Base-by-base conservation (phyloP, 208 protist genomes). In the Wallacemonas rigidus region DNA sequence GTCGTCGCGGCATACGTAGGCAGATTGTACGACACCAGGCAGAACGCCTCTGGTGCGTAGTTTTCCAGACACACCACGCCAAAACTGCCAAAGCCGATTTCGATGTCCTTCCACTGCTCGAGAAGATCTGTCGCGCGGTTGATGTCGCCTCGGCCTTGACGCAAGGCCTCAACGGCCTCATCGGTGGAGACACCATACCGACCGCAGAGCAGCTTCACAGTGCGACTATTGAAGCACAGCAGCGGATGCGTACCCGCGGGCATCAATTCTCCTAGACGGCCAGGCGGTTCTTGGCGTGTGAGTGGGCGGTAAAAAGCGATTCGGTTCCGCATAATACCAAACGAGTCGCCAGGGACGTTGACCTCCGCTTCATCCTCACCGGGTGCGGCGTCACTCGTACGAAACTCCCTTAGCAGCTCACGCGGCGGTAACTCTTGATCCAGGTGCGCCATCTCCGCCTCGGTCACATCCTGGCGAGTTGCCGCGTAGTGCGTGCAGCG, bases 251-350 rank as follows among this genome's bases (percentile, higher is more conserved):
- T 87, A 35, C 72, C 80, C n/a, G 41, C 39, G 17, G 89, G 92
- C 72, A 95, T 91, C 39, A 92, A 71, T 56, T 86, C 77, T 8
- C 82, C 92, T 2, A 95, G 64, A 14, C 62, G 74, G 0, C 87
- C 87, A 5, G 72, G 26, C 9, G 74, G 36, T 3, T 60, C 9
- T 12, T 76, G 58, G 4, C 92, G 87, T 26, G 82, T 69, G 40
- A 96, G 72, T 17, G 92, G 92, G n/a, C 79, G 68, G 80, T 95
- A 93, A 64, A 96, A 96, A 3, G 69, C 70, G 48, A 90, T 78
- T 26, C 92, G 89, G 67, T 93, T 95, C 48, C 84, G 86, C 87
- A 94, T 92, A 74, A 96, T 94, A 14, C 92, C 92, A 67, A 94
- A 96, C 9, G 89, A 91, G 67, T 96, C 92, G 54, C 92, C 92